Evolutionary conservation across 2,329 filamentous ascomycete species (phyloP).

Genomic region (Neodidymelliopsis sp.): DNA sequence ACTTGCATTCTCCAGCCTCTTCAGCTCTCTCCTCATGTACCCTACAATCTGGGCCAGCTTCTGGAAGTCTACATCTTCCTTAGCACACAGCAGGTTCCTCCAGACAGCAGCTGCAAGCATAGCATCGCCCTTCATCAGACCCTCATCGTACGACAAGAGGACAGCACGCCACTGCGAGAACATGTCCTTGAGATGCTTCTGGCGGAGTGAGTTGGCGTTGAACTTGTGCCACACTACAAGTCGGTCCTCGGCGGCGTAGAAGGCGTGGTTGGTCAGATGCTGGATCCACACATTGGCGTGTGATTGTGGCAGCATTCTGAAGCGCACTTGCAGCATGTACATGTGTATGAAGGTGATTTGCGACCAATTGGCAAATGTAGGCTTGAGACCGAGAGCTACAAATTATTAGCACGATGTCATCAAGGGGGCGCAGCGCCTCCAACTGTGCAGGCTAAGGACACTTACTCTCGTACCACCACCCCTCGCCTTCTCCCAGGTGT

Average conservation of each 20-base stretch:
- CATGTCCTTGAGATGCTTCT: conserved; percentile 79
- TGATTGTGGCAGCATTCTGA: conserved; percentile 78
- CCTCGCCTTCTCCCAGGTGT: conserved; percentile 77
- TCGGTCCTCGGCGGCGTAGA: conserved; percentile 83
- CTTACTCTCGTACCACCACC: conserved; percentile 84
- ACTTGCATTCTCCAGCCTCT: conserved; percentile 59
- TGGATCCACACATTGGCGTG: conserved; percentile 81
- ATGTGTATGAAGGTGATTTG: conserved; percentile 97
- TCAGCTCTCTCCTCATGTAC: conserved; percentile 67
- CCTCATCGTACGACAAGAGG: conserved; percentile 84
- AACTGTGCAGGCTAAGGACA: neutral
- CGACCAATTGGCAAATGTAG: conserved; percentile 95
- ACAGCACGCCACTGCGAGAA: conserved; percentile 93
- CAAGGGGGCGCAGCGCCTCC: neutral
- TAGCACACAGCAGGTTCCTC: conserved; percentile 89
- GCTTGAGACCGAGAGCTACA: conserved; percentile 76
- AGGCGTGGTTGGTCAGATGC: conserved; percentile 94
- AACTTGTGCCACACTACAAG: conserved; percentile 83
- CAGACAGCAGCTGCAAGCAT: conserved; percentile 84
- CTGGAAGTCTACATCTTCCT: conserved; percentile 66
- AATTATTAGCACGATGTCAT: conserved; percentile 17
- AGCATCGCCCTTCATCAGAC: conserved; percentile 76
- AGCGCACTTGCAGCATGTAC: conserved; percentile 84
- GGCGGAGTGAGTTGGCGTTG: conserved; percentile 61
- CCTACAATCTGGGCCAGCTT: conserved; percentile 68